phyloP scores from a whole-genome alignment of 1,284 basidiomycete genomes.

The Rhodotorula sp. region DNA sequence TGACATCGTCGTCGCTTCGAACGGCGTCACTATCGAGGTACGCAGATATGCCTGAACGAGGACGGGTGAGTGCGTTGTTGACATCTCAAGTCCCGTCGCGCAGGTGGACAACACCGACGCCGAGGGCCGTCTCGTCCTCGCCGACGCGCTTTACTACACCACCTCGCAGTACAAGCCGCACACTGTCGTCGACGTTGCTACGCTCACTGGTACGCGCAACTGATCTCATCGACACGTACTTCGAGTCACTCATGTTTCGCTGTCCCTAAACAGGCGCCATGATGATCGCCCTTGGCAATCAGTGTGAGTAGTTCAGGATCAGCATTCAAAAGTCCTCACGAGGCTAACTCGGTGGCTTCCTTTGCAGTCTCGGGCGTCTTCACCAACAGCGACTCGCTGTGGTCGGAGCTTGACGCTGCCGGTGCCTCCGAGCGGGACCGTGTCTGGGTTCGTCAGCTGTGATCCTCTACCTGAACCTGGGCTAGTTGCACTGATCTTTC shows the following conservation, averaged over 20 bases:
- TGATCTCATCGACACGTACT: background rate
- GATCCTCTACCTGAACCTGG: too few relatives aligned
- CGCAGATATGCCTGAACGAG: background rate
- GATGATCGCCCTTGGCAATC: conserved; percentile 64
- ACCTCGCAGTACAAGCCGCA: conserved; percentile 73
- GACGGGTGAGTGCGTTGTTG: background rate
- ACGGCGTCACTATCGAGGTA: conserved; percentile 75
- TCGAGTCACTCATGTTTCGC: background rate
- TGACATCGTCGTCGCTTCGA: conserved; percentile 76
- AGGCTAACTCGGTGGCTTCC: too few relatives aligned
- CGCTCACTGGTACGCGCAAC: conserved; percentile 58
- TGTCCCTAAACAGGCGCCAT: conserved; percentile 38
- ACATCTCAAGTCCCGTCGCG: background rate
- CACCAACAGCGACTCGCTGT: conserved; percentile 67
- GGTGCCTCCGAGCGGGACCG: conserved; percentile 69
- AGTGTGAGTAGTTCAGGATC: conserved; percentile 3
- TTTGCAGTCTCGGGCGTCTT: conserved; percentile 42
- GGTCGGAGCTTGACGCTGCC: conserved; percentile 67
- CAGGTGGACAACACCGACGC: conserved; percentile 68
- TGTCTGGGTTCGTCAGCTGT: conserved; percentile 64
- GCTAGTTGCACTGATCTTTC: background rate
- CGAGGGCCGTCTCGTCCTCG: conserved; percentile 62
- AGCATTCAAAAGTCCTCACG: too few relatives aligned
- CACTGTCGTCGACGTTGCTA: conserved; percentile 81
- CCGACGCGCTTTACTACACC: conserved; percentile 82